Evolutionary conservation across 2,329 filamentous ascomycete species (phyloP), one percentile per base, ranked within the genome.

Genomic region (Cladophialophora immunda): DNA sequence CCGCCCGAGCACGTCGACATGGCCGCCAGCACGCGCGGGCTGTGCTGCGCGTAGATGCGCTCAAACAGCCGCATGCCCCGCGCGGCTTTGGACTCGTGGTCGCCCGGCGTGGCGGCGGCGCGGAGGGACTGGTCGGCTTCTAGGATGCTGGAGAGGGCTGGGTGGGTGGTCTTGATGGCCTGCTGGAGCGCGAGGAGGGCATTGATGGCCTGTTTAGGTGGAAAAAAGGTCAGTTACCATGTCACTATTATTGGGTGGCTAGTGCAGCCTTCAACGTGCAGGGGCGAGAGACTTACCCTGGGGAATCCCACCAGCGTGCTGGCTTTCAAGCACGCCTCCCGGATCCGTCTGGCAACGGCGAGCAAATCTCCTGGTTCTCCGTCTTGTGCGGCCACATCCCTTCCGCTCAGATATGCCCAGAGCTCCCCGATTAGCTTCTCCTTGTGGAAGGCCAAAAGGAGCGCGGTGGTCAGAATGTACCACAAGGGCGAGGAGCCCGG

Each of bases 291-390:
- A 64, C 68, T 70, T 69, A 74, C 73, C 30, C 73, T 67, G 13
- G 74, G 74, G 65, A 75, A 75, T 9, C 74, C 74, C 47, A 75
- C 74, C 3, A 75, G 68, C 9, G 74, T 74, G 62, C 73, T 75
- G 25, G 73, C 69, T 58, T 75, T 75, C 19, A 75, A 64, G 52
- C 73, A 75, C 15, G 72, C 68, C 60, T 74, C 73, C 34, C 72
- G 62, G 17, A 75, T 73, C n/a, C 72, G 68, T 58, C 72, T 61
- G 34, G 73, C 73, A 45, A 68, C 68, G 15, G 67, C 30, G 8
- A 73, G 61, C 15, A 68, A 62, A 13, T 50, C 19, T 7, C 9
- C 17, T 64, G 32, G n/a, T 9, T 66, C 58, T 50, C 45, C 34
- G 19, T 55, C 50, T 7, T 45, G 30, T 2, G 34, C 19, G 25